Evolutionary conservation across 768 basidiomycete species (phyloP).

Genomic region (Hericium erinaceus): DNA sequence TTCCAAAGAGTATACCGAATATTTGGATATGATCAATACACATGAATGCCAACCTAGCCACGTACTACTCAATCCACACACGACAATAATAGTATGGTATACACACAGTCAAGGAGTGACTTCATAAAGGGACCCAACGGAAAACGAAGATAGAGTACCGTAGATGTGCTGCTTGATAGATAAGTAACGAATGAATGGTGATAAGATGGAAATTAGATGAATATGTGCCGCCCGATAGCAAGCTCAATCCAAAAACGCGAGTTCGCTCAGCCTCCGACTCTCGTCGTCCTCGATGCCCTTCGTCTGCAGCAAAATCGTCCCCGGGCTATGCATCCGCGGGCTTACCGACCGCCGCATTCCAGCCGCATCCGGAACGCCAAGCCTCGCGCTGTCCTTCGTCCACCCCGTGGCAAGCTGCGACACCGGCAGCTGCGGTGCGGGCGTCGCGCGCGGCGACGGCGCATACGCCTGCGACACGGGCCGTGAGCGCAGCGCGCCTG

Average conservation of each 20-base stretch:
- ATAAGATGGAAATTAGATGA: no score
- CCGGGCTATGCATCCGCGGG: conserved; percentile 51
- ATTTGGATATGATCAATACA: no score
- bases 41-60: no score
- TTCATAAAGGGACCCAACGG: no score
- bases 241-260: conserved; percentile 38
- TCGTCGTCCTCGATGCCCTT: conserved; percentile 57
- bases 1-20: no score
- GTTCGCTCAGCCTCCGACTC: conserved; percentile 57
- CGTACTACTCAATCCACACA: no score
- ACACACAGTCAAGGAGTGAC: no score
- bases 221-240: no score
- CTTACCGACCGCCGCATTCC: conserved; percentile 33
- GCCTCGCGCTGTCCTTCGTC: background rate
- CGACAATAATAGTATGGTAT: no score
- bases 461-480: background rate
- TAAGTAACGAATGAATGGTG: no score
- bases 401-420: background rate
- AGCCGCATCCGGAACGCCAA: background rate
- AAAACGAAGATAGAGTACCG: no score
- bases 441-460: background rate
- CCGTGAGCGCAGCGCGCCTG: background rate
- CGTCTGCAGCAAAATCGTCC: conserved; percentile 45
- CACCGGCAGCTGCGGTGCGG: background rate
- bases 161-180: no score